Conservation (phyloP, 129 eudicot species). For the Sambucus nigra region DNA sequence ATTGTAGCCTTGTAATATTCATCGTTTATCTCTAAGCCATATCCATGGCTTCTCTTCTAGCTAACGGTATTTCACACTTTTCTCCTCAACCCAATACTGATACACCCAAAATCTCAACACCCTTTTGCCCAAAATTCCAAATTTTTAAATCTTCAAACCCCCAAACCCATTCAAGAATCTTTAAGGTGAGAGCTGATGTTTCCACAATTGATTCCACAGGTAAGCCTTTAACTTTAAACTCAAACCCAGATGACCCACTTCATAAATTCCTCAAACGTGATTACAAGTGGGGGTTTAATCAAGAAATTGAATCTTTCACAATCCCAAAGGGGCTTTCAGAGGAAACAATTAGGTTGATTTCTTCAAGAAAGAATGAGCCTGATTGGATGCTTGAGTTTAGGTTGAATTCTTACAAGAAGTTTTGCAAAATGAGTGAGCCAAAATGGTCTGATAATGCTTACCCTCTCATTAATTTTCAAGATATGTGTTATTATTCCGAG, state of each 20-base stretch:
- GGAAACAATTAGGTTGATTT: constrained; percentile 74
- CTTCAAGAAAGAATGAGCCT: constrained; percentile 70
- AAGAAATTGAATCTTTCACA: constrained; percentile 84
- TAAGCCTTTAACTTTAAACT: constrained; percentile 22
- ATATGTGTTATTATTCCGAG: constrained; percentile 77
- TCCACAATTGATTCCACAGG: constrained; percentile 37
- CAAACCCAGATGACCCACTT: constrained; percentile 58
- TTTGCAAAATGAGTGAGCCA: constrained; percentile 64
- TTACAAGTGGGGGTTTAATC: constrained; percentile 79
- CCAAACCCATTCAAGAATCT: constrained; percentile 27
- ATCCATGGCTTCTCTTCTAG: constrained; percentile 78
- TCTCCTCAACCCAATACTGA: constrained; percentile 49
- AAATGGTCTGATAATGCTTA: constrained; percentile 87
- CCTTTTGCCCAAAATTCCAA: constrained; percentile 24
- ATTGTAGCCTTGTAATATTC: constrained; percentile 7
- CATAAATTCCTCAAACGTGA: constrained; percentile 79
- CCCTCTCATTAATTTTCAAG: constrained; percentile 62
- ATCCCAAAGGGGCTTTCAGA: constrained; percentile 81
- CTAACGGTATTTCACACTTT: constrained; percentile 53
- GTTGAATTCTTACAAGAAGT: constrained; percentile 60
- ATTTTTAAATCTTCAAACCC: constrained; percentile 13
- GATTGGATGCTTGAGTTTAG: constrained; percentile 99
- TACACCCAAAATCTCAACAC: constrained; percentile 31
- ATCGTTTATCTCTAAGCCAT: constrained; percentile 5
- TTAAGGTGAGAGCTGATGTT: constrained; percentile 58